A percentile compares a stretch with the other conserved stretches of the same genome.
Conservation (phyloP, 345 rosid species). For the Acer campestre region DNA sequence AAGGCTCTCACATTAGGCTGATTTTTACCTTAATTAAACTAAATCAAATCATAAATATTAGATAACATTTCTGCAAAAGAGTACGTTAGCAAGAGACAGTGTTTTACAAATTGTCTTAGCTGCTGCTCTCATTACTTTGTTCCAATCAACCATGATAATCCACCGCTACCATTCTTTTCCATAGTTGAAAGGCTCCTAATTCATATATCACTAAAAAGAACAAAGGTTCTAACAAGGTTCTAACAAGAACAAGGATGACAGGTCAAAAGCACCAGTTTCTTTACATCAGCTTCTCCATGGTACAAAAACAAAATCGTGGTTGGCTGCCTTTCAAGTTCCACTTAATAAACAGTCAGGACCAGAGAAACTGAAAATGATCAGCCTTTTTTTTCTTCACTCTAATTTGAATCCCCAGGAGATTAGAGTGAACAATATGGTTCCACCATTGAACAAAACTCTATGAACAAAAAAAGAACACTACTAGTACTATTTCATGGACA, state of each 20-base stretch:
- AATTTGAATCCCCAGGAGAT: background rate
- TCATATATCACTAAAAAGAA: background rate
- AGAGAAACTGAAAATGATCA: background rate
- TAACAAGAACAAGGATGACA: background rate
- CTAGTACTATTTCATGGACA: background rate
- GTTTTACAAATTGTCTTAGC: background rate
- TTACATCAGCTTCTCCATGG: background rate
- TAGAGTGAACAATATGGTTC: background rate
- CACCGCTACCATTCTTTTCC: background rate
- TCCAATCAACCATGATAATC: background rate
- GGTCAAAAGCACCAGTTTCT: background rate
- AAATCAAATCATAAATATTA: background rate
- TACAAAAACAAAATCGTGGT: background rate
- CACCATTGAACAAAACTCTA: background rate
- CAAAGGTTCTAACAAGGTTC: background rate
- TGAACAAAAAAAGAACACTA: background rate
- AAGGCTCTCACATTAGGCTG: background rate
- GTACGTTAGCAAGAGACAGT: background rate
- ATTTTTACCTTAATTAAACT: background rate
- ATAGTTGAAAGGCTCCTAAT: background rate
- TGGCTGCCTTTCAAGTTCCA: background rate
- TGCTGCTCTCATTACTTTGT: background rate
- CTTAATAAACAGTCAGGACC: background rate
- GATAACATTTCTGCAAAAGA: background rate
- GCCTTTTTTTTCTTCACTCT: background rate